Evolutionary conservation across 23 red algal genomes (phyloP), one percentile per base, ranked within the genome.

Genomic region (Gracilariopsis chorda): DNA sequence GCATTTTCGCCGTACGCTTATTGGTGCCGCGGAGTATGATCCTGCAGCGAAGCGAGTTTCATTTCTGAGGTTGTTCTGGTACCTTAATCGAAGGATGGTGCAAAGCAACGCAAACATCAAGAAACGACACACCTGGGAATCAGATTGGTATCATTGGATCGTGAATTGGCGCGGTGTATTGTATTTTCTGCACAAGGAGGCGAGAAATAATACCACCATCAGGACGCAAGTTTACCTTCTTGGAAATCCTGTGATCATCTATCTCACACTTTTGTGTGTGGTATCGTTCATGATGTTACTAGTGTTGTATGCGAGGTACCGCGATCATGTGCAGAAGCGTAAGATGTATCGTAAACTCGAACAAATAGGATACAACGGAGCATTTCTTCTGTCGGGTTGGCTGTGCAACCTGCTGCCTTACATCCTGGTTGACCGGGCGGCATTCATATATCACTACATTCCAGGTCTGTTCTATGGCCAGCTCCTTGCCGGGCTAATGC

Each of bases 401-500:
- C 52, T 88, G n/a, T 84, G 88, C 57, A 98, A 98, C 71, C 77
- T 98, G 17, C 28, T 92, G 41, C 96, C 96, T 16, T 98, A 95
- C 75, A 82, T 98, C 13, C 74, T 92, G 20, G 96, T 98, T 19
- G 58, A 92, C 60, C 86, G 96, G 29, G 80, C 96, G 24, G 96
- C 96, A 29, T 98, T 98, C 65, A 77, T 98, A 19, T 98, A 98
- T 51, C 96, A 98, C 70, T 98, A 98, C 57, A 80, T 98, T 47
- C 96, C 96, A 17, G 92, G 92, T 20, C 90, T 98, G 32, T 89
- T 93, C 60, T 94, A 98, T 72, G 96, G 87, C 13, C 73, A 92
- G 68, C 45, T 98, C 63, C 75, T 98, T 11, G 36, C 69, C 24
- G 96, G 78, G 1, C 36, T 83, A 32, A 62, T 95, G 28, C 44